Evolutionary conservation across 441 rosid genomes (phyloP).

Genomic region (Corymbia calophylla): DNA sequence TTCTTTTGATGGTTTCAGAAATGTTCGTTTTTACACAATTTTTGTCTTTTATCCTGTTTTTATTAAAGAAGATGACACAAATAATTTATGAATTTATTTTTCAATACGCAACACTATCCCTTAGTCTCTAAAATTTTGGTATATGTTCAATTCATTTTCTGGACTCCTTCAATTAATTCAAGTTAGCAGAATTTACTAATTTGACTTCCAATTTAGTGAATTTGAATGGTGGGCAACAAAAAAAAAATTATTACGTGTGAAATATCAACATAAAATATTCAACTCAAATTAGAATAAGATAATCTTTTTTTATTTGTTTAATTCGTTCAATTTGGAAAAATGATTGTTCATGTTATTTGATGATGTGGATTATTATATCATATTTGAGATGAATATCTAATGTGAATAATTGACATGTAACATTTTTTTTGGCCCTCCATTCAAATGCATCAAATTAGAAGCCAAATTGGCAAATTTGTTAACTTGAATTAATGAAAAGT

Average conservation of each 20-base stretch:
- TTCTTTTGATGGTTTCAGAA: background rate
- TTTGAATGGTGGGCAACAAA: background rate
- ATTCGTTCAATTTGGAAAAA: background rate
- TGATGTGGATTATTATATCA: background rate
- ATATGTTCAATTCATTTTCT: background rate
- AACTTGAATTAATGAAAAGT: too few relatives aligned
- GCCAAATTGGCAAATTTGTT: background rate
- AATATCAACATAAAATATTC: background rate
- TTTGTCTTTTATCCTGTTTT: too few relatives aligned
- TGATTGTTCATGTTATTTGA: background rate
- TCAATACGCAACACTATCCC: too few relatives aligned
- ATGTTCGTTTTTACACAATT: background rate
- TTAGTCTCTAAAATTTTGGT: background rate
- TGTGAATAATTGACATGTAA: background rate
- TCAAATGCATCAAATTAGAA: background rate
- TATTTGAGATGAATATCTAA: background rate
- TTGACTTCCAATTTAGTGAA: background rate
- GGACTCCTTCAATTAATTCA: background rate
- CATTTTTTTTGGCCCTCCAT: background rate
- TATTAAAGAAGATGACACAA: too few relatives aligned
- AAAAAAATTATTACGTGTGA: background rate
- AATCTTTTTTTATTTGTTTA: background rate
- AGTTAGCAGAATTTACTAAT: background rate
- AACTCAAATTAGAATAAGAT: background rate
- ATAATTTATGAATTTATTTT: too few relatives aligned